Evolutionary conservation across 2,329 filamentous ascomycete genomes (phyloP), one percentile per base, ranked within the genome.

Genomic region (Sordariomycetes sp.): DNA sequence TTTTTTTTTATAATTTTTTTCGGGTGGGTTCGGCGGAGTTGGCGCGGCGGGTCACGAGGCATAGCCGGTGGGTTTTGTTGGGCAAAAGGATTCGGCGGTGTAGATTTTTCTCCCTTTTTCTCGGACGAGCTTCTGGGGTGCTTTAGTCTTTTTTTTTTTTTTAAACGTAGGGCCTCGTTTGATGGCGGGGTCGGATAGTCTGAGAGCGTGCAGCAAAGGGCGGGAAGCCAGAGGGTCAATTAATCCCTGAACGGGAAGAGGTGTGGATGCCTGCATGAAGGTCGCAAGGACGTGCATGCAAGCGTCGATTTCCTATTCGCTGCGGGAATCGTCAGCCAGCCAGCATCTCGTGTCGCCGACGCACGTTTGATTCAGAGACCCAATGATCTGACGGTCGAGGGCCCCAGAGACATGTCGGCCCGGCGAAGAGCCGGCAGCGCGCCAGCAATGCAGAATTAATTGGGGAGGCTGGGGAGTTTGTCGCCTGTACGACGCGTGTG

Each of bases 211-310:
- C 34, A 54, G 36, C 20, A 54, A 22, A 39, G 20, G 10, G 36
- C 32, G 36, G 32, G 17, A 32, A 12, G 6, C 2, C 32, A 17
- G 32, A 20, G 36, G 34, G 36, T 54, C 28, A 48, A 20, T 55
- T 28, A 28, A 55, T 55, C 20, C 53, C 36, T 48, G 53, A 48
- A 55, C 22, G 35, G 53, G 53, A 25, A 45, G 53, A 13, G 25
- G 48, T 17, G 53, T 55, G 53, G 53, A 17, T 55, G 53, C 53
- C 36, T 55, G 53, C 53, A 55, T 55, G 36, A 45, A 48, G 36
- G 20, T 10, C 17, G 36, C 25, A 55, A 55, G 48, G 20, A 36
- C 53, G 25, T 55, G 53, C 53, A 55, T 55, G 13, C 15, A 39
- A 42, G 13, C 53, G 53, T 25, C 17, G 17, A 10, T 6, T 25